phyloP scores from a whole-genome alignment of 108 stramenopile species.

The Poteriospumella lacustris region DNA sequence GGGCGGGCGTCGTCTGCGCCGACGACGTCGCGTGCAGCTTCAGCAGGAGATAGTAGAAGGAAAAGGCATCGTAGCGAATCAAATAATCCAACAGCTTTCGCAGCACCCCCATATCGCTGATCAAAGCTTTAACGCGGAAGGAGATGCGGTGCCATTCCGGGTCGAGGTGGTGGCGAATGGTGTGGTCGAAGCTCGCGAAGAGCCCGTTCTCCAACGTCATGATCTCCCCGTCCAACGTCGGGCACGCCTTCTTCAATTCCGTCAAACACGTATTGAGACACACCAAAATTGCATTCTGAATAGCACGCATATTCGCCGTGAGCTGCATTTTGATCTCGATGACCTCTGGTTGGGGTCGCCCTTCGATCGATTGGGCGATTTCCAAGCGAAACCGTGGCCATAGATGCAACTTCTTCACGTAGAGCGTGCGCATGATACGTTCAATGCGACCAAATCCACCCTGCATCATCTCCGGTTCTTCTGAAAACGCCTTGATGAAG shows the following conservation, averaged over 20 bases:
- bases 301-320: slow-evolving; percentile 68
- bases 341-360: slow-evolving; percentile 61
- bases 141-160: slow-evolving; percentile 87
- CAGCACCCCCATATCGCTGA: slow-evolving; percentile 73
- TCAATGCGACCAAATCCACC: slow-evolving; percentile 81
- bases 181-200: slow-evolving; percentile 71
- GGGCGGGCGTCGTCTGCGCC: slow-evolving; percentile 60
- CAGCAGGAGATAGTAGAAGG: slow-evolving; percentile 73
- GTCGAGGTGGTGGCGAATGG: slow-evolving; percentile 77
- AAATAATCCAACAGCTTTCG: slow-evolving; percentile 79
- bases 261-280: slow-evolving; percentile 75
- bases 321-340: slow-evolving; percentile 76
- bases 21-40: slow-evolving; percentile 65
- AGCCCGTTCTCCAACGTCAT: slow-evolving; percentile 81
- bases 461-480: slow-evolving; percentile 71
- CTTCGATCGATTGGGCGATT: slow-evolving; percentile 70
- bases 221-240: slow-evolving; percentile 55
- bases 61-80: slow-evolving; percentile 83
- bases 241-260: slow-evolving; percentile 64
- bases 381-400: slow-evolving; percentile 86
- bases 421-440: slow-evolving; percentile 70
- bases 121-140: slow-evolving; percentile 73
- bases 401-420: slow-evolving; percentile 73
- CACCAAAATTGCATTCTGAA: slow-evolving; percentile 76
- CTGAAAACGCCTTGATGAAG: slow-evolving; percentile 90